Conservation (phyloP, 352 stramenopile species). For the Globisporangium parvum region DNA sequence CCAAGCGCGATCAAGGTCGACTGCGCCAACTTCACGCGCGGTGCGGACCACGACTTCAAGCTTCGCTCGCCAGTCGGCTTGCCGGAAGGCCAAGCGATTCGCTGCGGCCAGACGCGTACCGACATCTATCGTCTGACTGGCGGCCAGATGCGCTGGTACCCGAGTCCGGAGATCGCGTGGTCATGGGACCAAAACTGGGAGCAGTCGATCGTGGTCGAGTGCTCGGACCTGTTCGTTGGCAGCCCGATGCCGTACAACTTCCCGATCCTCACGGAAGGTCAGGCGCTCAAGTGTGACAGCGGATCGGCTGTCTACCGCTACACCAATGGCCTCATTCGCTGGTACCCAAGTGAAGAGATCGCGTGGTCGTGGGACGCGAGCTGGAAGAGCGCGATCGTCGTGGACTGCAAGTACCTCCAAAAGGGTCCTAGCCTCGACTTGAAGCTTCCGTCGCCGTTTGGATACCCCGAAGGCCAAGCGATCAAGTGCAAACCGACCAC, state of each 20-base stretch:
- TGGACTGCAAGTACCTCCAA: conserved; percentile 15
- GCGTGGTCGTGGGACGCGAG: conserved; percentile 22
- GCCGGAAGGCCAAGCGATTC: conserved; percentile 6
- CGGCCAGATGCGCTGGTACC: conserved; percentile 12
- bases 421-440: conserved; percentile 4
- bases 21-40: conserved; percentile 11
- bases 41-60: neutral
- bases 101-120: neutral
- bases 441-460: neutral
- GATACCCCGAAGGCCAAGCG: neutral
- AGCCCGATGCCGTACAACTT: conserved; percentile 2
- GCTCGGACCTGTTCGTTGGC: neutral
- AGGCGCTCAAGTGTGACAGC: neutral
- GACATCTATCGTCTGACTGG: conserved; percentile 10
- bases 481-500: conserved; percentile 6
- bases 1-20: conserved; percentile 5
- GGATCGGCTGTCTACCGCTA: conserved; percentile 12
- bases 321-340: conserved; percentile 8
- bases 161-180: conserved; percentile 7
- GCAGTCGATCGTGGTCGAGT: neutral
- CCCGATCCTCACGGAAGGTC: neutral
- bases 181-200: conserved; percentile 19
- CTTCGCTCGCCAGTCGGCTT: neutral
- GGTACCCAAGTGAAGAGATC: conserved; percentile 14
- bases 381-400: conserved; percentile 5